These are phyloP conservation scores for Phytophthora rubi DNA, from an alignment of 352 stramenopile genomes.

Conservation along the genomic window DNA sequence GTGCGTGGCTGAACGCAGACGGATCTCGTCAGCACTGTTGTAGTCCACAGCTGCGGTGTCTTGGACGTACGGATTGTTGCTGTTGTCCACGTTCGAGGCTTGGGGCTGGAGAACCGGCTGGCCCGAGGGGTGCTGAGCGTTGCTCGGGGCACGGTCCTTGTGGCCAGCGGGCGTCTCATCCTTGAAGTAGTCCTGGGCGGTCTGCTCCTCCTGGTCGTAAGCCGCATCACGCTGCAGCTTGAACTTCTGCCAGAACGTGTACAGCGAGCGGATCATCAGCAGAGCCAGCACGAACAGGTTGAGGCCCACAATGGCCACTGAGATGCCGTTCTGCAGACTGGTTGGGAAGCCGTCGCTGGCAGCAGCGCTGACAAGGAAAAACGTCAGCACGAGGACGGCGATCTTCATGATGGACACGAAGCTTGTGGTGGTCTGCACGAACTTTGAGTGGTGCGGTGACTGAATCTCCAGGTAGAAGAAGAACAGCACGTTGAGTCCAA, in stretches of 20 bases:
- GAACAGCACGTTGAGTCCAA: slow-evolving; percentile 66
- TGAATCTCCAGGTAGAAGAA: slow-evolving; percentile 80
- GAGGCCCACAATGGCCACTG: slow-evolving; percentile 68
- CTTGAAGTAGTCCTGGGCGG: slow-evolving; percentile 70
- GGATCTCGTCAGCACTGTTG: slow-evolving; percentile 58
- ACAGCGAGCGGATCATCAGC: slow-evolving; percentile 71
- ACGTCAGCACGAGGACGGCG: slow-evolving; percentile 71
- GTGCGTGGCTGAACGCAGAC: slow-evolving; percentile 61
- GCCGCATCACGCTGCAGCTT: slow-evolving; percentile 68
- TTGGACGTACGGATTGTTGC: slow-evolving; percentile 53
- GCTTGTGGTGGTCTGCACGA: slow-evolving; percentile 74
- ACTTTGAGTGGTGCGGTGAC: slow-evolving; percentile 72
- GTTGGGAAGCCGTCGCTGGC: slow-evolving; percentile 61
- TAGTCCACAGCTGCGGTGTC: slow-evolving; percentile 40
- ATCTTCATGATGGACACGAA: slow-evolving; percentile 86
- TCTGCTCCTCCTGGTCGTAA: slow-evolving; percentile 69
- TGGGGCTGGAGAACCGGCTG: slow-evolving; percentile 30
- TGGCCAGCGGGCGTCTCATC: slow-evolving; percentile 54
- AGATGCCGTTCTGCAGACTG: slow-evolving; percentile 72
- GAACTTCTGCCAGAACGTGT: slow-evolving; percentile 78
- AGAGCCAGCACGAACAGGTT: slow-evolving; percentile 74
- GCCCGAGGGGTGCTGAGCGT: slow-evolving; percentile 28
- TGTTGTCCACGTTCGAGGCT: slow-evolving; percentile 34
- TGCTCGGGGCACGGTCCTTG: slow-evolving; percentile 39
- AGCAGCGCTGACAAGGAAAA: slow-evolving; percentile 72